Conservation (phyloP, 2,329 filamentous ascomycete species). For the Fusarium brevicatenulatum region DNA sequence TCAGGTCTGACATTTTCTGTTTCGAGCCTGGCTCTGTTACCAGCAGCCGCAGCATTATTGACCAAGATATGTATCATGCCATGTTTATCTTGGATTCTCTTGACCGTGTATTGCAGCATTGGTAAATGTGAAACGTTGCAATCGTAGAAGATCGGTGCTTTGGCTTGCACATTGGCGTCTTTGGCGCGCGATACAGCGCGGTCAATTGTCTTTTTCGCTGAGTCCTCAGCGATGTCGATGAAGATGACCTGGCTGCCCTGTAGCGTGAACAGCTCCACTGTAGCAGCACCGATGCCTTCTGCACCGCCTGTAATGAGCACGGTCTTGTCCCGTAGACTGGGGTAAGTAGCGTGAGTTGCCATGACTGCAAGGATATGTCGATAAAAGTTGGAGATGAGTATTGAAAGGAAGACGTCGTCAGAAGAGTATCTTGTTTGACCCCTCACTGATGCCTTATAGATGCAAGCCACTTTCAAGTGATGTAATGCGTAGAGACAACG, state of each 20-base stretch:
- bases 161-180: constrained; percentile 14
- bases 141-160: constrained; percentile 50
- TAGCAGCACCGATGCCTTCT: constrained; percentile 57
- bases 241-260: constrained; percentile 59
- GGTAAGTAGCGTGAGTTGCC: constrained; percentile 51
- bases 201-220: constrained; percentile 43
- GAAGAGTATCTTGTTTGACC: neutral
- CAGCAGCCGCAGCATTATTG: constrained; percentile 77
- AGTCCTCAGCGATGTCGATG: constrained; percentile 52
- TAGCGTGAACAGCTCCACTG: constrained; percentile 56
- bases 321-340: constrained; percentile 52
- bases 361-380: neutral
- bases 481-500: neutral
- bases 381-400: neutral
- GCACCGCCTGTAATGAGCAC: constrained; percentile 59
- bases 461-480: neutral
- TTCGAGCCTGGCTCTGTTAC: constrained; percentile 36
- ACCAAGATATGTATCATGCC: constrained; percentile 76
- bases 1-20: constrained; percentile 53
- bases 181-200: constrained; percentile 24
- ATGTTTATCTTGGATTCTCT: constrained; percentile 44
- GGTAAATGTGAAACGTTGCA: constrained; percentile 56
- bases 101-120: constrained; percentile 48
- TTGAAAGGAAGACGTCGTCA: no score
- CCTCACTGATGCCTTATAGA: neutral